Evolutionary conservation across 2,329 filamentous ascomycete genomes (phyloP).

Genomic region (Diaporthe citrichinensis): DNA sequence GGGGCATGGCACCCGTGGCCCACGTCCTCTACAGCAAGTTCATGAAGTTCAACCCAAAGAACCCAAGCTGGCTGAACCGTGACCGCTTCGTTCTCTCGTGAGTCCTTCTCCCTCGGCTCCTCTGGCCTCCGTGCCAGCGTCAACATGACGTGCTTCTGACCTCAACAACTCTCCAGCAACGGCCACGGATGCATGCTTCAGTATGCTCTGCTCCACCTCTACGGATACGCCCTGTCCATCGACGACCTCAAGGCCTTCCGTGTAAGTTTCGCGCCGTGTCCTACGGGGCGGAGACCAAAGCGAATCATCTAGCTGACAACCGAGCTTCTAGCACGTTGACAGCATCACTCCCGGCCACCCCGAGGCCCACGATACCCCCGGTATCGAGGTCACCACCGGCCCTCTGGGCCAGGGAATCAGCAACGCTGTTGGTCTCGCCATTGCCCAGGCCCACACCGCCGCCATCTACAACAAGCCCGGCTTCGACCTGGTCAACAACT

Average conservation of each 20-base stretch:
- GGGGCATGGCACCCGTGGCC: constrained; percentile 91
- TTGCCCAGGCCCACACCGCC: constrained; percentile 92
- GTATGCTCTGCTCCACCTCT: constrained; percentile 97
- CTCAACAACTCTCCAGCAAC: constrained; percentile 72
- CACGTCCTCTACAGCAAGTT: constrained; percentile 99
- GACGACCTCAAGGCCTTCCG: constrained; percentile 98
- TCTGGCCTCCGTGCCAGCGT: constrained; percentile 15
- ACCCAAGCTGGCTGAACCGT: constrained; percentile 96
- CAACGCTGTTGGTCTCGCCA: constrained; percentile 97
- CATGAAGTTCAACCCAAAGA: constrained; percentile 99
- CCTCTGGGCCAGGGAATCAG: constrained; percentile 97
- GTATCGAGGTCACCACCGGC: constrained; percentile 97
- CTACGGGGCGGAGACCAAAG: not conserved
- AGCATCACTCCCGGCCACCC: constrained; percentile 95
- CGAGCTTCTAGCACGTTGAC: constrained; percentile 60
- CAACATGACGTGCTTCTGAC: constrained; percentile 38
- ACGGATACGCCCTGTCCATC: constrained; percentile 87
- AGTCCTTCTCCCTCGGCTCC: constrained; percentile 59
- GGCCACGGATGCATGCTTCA: constrained; percentile 99
- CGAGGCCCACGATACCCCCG: constrained; percentile 95
- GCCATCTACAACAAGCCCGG: constrained; percentile 97
- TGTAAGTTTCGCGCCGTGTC: constrained; percentile 69
- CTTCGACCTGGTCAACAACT: constrained; percentile 92
- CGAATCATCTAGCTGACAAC: not conserved
- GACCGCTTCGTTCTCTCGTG: constrained; percentile 99